phyloP scores from a whole-genome alignment of 495 filamentous ascomycete species.

The Talaromyces wortmannii region DNA sequence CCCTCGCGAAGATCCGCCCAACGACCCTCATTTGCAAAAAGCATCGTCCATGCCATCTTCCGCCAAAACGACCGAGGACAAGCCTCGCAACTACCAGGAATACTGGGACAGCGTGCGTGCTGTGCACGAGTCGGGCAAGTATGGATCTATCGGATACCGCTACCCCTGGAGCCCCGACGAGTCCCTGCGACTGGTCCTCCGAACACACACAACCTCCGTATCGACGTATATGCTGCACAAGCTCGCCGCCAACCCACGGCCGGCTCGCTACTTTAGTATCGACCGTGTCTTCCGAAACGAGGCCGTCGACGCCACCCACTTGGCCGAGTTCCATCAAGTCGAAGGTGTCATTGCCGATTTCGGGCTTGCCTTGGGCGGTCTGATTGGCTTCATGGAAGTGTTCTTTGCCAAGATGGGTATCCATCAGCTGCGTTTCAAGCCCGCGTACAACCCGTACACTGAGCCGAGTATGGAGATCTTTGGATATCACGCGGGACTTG shows the following conservation, averaged over 20 bases:
- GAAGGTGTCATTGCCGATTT: slow-evolving; percentile 98
- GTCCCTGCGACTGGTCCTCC: slow-evolving; percentile 79
- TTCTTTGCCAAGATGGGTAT: slow-evolving; percentile 98
- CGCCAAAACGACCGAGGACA: slow-evolving; percentile 23
- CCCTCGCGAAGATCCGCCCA: slow-evolving; percentile 62
- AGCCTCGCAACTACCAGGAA: slow-evolving; percentile 61
- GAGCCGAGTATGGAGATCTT: slow-evolving; percentile 97
- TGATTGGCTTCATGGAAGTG: slow-evolving; percentile 94
- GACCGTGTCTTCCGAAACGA: slow-evolving; percentile 97
- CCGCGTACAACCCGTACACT: slow-evolving; percentile 98
- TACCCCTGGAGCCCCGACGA: slow-evolving; percentile 92
- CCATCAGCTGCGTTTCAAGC: slow-evolving; percentile 83
- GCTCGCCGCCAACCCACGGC: slow-evolving; percentile 70
- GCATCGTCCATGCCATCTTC: slow-evolving; percentile 19
- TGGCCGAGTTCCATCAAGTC: slow-evolving; percentile 97
- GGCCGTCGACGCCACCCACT: slow-evolving; percentile 90
- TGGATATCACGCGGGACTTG: slow-evolving; percentile 81
- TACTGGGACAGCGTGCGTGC: slow-evolving; percentile 83
- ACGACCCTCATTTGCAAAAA: slow-evolving; percentile 31
- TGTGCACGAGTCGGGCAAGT: slow-evolving; percentile 82
- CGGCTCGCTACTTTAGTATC: slow-evolving; percentile 93
- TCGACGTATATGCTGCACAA: slow-evolving; percentile 85
- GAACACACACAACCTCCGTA: slow-evolving; percentile 92
- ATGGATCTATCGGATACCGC: slow-evolving; percentile 88
- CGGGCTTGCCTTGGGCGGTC: slow-evolving; percentile 77